Evolutionary conservation across 2,329 filamentous ascomycete genomes (phyloP), one percentile per base, ranked within the genome.

Genomic region (Phyllosticta paracitricarpa): DNA sequence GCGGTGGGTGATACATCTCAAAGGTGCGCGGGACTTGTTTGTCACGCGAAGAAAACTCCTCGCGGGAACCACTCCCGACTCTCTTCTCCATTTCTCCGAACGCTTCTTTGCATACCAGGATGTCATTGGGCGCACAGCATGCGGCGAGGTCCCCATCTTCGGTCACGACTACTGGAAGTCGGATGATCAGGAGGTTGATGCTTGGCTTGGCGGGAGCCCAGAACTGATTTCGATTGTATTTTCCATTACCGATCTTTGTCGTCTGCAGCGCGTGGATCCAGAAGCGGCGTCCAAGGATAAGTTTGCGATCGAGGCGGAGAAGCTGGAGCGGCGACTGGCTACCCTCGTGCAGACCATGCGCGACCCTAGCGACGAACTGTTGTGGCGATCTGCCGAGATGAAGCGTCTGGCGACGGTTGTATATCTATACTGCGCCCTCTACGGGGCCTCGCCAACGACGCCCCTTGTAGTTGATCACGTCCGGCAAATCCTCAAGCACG

Each of bases 31-130:
- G 57, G 76, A 80, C 54, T 67, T 81, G 26, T 76, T 81, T 53
- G 70, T 73, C 1, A 68, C 75, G 3, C 70, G 77, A 17, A 70
- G 71, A 5, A 35, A 30, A 65, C 65, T 6, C 51, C 58, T 25
- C 25, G 61, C 8, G 62, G 56, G 17, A 68, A 67, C 65, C n/a
- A 26, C 52, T 22, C 57, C 59, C 12, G 62, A 63, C 25, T 57
- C 62, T 25, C 63, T 66, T 17, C 68, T 74, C 0, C 73, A 67
- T 2, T 70, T 74, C 5, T 74, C 77, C 0, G 78, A 81, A 63
- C 71, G 74, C 1, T 81, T 80, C 63, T 81, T 81, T 60, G 79
- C 79, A 3, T 81, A 79, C 14, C 79, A 81, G 62, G 79, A 81
- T 62, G 77, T 79, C 17, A 80, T 81, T 63, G 78, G 79, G 28